Conservation (phyloP, 257 asterid genomes). For the Verbena officinalis region DNA sequence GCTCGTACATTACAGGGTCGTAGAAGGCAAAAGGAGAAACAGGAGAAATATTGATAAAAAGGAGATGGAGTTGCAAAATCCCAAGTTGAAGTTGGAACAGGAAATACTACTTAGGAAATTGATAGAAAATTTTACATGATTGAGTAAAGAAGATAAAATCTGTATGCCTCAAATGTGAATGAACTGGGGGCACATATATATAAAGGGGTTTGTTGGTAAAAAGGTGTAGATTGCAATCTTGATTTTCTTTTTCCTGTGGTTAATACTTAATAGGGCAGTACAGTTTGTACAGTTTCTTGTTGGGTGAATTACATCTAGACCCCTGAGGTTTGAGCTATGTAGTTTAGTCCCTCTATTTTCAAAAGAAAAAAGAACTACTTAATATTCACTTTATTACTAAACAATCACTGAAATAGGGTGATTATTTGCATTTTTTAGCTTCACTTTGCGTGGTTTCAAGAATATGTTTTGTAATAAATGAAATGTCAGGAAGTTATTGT, state of each 20-base stretch:
- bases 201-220: neutral
- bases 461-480: conserved; percentile 15
- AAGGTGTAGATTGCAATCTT: neutral
- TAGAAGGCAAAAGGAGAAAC: conserved; percentile 43
- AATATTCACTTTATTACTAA: no score
- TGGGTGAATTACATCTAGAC: neutral
- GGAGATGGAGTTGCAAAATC: conserved; percentile 24
- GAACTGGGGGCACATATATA: neutral
- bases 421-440: no score
- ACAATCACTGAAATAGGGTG: no score
- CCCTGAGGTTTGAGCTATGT: no score
- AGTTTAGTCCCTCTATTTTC: no score
- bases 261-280: conserved; percentile 5
- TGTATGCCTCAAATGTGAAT: conserved; percentile 13
- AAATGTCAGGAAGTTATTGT: no score
- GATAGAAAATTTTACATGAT: conserved; percentile 7
- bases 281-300: conserved; percentile 3
- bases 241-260: neutral
- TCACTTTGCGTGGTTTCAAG: neutral
- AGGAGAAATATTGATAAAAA: conserved; percentile 35
- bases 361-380: no score
- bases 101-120: conserved; percentile 8
- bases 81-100: neutral
- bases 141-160: neutral
- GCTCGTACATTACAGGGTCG: conserved; percentile 42